Percentiles rank a stretch among this genome's conserved stretches.
phyloP scores from a whole-genome alignment of 2,329 filamentous ascomycete species.

The Cladobotryum mycophilum region DNA sequence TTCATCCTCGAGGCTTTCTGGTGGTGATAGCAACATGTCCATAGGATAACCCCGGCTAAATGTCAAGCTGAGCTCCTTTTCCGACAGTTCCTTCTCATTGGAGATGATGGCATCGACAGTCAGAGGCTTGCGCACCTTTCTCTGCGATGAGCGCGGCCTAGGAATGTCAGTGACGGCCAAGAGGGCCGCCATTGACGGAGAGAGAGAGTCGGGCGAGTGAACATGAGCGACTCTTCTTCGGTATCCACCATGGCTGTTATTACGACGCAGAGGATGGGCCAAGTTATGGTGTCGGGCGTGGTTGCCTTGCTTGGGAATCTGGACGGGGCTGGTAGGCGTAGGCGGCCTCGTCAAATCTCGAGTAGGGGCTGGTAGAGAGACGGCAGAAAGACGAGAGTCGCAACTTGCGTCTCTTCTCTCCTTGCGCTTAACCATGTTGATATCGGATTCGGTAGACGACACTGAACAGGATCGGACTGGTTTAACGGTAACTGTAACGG shows the following conservation, averaged over 20 bases:
- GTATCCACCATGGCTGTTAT: conserved; percentile 29
- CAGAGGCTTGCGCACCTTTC: conserved; percentile 29
- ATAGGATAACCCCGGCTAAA: conserved; percentile 46
- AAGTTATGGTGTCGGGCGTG: conserved; percentile 23
- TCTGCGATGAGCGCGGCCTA: conserved; percentile 34
- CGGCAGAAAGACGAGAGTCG: conserved; percentile 18
- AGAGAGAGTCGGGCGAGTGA: conserved; percentile 48
- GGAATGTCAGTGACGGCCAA: conserved; percentile 58
- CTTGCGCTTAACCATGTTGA: conserved; percentile 31
- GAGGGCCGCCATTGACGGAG: conserved; percentile 54
- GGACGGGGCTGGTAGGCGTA: conserved; percentile 44
- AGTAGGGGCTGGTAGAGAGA: conserved; percentile 23
- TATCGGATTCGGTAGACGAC: conserved; percentile 19
- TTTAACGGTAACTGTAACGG: conserved; percentile 13
- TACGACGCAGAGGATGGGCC: conserved; percentile 30
- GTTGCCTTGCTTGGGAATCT: conserved; percentile 44
- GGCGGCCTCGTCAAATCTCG: conserved; percentile 23
- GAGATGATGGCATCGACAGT: conserved; percentile 52
- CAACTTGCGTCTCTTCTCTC: conserved; percentile 21
- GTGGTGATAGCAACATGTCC: conserved; percentile 54
- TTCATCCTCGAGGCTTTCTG: conserved; percentile 49
- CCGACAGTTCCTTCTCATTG: conserved; percentile 43
- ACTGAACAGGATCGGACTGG: conserved; percentile 11
- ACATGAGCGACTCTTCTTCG: conserved; percentile 31
- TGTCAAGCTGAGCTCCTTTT: conserved; percentile 52